Base-by-base conservation (phyloP, 257 asterid species). In the Anisodus acutangulus region DNA sequence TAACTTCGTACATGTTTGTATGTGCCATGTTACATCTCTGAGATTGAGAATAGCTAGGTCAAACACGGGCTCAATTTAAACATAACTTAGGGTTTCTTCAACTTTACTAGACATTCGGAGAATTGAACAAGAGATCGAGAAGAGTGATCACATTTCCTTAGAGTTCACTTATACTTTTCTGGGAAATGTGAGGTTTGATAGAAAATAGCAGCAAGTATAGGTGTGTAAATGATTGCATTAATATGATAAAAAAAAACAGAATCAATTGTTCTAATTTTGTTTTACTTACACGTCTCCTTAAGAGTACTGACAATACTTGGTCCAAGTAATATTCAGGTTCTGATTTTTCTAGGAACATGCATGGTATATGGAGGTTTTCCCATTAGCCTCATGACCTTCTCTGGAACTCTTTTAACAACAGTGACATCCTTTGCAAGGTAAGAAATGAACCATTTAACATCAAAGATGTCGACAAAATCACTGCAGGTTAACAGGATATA, bases 301-400 rank as follows among this genome's bases (percentile, higher is more conserved):
- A 78, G 78, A 97, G 94, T 85, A 92, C 90, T 70, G 99, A 98
- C 88, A 97, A 87, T 45, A 97, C 99, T 97, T 95, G 98, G 83
- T 95, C 98, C 85, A 93, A 90, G 87, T 97, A 97, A 91, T 93
- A 97, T 88, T 93, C 97, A 71, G 99, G 96, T 85, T 97, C 99
- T 17, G 98, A 97, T 22, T 88, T 88, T 97, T 87, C 99, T 91
- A 10, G 99, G 99, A 79, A 95, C 98, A 35, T 98, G 98, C 98
- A 94, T 97, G 72, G 98, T 93, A 90, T 97, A 97, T 49, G 99
- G 99, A 58, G 99, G 99, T 87, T 93, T 97, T 41, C 94, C 97
- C 98, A 97, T 93, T 80, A 95, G 91, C 90, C 95, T 92, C 98
- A 95, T 95, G 88, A 97, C 94, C 91, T 89, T 97, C 82, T 93